Conservation (phyloP, 139 green algal species). For the Chlorokybus atmophyticus region DNA sequence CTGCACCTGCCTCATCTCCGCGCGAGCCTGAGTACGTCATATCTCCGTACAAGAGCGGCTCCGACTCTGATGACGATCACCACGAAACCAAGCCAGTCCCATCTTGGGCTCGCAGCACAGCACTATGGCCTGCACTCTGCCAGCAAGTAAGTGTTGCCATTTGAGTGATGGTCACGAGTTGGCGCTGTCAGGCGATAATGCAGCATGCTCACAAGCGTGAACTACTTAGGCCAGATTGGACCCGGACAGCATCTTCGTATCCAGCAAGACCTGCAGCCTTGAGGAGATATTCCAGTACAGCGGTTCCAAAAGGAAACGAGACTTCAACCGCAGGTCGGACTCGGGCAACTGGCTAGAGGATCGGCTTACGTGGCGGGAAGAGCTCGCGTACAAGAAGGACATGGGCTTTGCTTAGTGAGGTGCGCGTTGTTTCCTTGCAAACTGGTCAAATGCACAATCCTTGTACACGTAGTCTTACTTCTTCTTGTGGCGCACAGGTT, state of each 20-base stretch:
- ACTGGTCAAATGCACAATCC: too few relatives aligned
- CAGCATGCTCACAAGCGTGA: neutral
- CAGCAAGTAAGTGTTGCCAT: too few relatives aligned
- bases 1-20: too few relatives aligned
- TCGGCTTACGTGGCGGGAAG: slow-evolving; percentile 20
- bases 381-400: slow-evolving; percentile 23
- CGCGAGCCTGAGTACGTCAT: too few relatives aligned
- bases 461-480: too few relatives aligned
- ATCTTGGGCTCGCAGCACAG: slow-evolving; percentile 22
- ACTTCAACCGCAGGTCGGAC: slow-evolving; percentile 20
- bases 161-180: slow-evolving; percentile 1
- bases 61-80: slow-evolving; percentile 6
- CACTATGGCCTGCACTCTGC: too few relatives aligned
- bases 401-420: too few relatives aligned
- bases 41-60: slow-evolving; percentile 17
- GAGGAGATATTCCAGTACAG: slow-evolving; percentile 16
- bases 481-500: too few relatives aligned
- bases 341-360: slow-evolving; percentile 32
- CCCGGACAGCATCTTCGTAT: slow-evolving; percentile 22
- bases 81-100: slow-evolving; percentile 22
- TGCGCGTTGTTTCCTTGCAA: too few relatives aligned
- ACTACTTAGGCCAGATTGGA: slow-evolving; percentile 7
- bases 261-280: slow-evolving; percentile 23
- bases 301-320: slow-evolving; percentile 11
- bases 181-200: neutral